phyloP scores from a whole-genome alignment of 768 basidiomycete genomes.

The Termitomyces sp. region DNA sequence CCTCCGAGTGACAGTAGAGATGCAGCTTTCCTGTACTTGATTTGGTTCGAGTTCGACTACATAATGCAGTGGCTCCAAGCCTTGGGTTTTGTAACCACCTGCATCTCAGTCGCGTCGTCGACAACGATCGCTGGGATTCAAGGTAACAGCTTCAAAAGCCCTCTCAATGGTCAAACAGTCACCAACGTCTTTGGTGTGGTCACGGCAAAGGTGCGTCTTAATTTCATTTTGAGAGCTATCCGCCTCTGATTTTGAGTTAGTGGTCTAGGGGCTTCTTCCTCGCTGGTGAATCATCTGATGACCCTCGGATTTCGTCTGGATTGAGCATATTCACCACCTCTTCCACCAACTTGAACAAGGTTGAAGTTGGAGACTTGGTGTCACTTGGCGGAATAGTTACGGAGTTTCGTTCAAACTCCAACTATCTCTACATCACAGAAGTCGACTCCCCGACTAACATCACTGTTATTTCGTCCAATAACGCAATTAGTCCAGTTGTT shows the following conservation, averaged over 20 bases:
- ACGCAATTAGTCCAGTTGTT: constrained; percentile 41
- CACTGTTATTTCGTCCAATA: constrained; percentile 35
- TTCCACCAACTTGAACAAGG: constrained; percentile 26
- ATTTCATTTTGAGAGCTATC: background rate
- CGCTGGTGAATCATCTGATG: constrained; percentile 33
- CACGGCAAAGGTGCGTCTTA: constrained; percentile 40
- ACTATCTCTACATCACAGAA: constrained; percentile 47
- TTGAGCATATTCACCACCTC: constrained; percentile 43
- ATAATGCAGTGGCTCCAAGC: constrained; percentile 26
- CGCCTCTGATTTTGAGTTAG: constrained; percentile 18
- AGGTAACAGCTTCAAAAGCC: constrained; percentile 41
- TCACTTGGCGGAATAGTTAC: constrained; percentile 38
- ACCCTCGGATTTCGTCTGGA: constrained; percentile 45
- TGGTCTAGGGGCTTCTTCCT: constrained; percentile 44
- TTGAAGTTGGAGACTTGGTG: constrained; percentile 42
- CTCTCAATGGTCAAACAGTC: constrained; percentile 38
- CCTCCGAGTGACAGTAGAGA: background rate
- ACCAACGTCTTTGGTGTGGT: constrained; percentile 44
- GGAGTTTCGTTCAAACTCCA: constrained; percentile 45
- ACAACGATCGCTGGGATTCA: constrained; percentile 47
- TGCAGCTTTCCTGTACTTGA: background rate
- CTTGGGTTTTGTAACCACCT: constrained; percentile 23
- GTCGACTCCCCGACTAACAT: constrained; percentile 39
- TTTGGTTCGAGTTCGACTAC: constrained; percentile 3
- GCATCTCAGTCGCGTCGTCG: constrained; percentile 22